Percentiles rank a stretch among this genome's conserved stretches.
Evolutionary conservation across 345 rosid species (phyloP).

Genomic region (Citrus cavaleriei): DNA sequence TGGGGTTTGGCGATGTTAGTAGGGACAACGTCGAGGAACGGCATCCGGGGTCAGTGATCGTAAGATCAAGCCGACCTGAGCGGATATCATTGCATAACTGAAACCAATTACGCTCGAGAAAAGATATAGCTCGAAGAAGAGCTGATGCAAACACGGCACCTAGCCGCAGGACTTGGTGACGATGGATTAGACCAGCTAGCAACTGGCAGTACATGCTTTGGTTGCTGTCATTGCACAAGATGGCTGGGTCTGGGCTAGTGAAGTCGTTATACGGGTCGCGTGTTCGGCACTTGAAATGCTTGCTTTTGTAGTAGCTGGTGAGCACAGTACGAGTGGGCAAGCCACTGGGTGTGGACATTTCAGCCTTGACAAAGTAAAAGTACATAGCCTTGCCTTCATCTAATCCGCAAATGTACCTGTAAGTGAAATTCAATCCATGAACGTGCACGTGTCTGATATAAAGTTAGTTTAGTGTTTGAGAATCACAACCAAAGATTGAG

Average conservation of each 20-base stretch:
- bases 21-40: constrained; percentile 34
- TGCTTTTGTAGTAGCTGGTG: constrained; percentile 70
- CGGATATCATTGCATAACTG: constrained; percentile 50
- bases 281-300: constrained; percentile 54
- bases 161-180: constrained; percentile 48
- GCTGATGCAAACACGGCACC: constrained; percentile 72
- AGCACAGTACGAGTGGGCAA: constrained; percentile 62
- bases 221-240: constrained; percentile 54
- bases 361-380: constrained; percentile 62
- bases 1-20: constrained; percentile 34
- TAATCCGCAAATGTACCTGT: constrained; percentile 51
- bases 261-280: constrained; percentile 46
- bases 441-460: background rate
- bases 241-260: constrained; percentile 56
- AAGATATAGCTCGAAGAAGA: constrained; percentile 52
- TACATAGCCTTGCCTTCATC: constrained; percentile 70
- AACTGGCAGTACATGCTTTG: constrained; percentile 81
- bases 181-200: constrained; percentile 53
- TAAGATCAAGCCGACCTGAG: constrained; percentile 32
- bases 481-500: background rate
- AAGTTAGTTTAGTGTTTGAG: background rate
- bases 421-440: background rate
- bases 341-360: constrained; percentile 57
- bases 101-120: constrained; percentile 58
- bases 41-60: constrained; percentile 48